phyloP scores from a whole-genome alignment of 129 eudicot genomes.

The Mikania micrantha region DNA sequence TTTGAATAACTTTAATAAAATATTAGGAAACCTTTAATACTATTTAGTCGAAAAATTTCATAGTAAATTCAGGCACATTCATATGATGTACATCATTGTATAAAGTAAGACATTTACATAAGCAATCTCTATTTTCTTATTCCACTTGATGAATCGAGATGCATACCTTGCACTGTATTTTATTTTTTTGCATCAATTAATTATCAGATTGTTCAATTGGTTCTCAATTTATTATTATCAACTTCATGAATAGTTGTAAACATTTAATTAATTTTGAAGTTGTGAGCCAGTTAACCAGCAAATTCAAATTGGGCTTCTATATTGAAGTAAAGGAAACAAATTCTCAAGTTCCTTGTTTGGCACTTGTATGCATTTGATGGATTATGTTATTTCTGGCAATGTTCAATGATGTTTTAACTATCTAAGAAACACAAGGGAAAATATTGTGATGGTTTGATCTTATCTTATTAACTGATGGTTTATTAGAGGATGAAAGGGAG shows the following conservation, averaged over 20 bases:
- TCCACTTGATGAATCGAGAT: too few relatives aligned
- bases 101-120: too few relatives aligned
- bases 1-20: too few relatives aligned
- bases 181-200: background rate
- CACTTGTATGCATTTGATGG: background rate
- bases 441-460: background rate
- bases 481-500: conserved; percentile 93
- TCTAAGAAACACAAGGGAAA: background rate
- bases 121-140: too few relatives aligned
- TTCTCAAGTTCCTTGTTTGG: background rate
- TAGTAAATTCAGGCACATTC: too few relatives aligned
- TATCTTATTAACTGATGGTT: conserved; percentile 9
- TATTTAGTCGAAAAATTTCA: too few relatives aligned
- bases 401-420: background rate
- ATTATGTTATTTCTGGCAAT: background rate
- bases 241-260: background rate
- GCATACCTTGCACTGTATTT: too few relatives aligned
- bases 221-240: background rate
- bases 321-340: background rate
- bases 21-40: too few relatives aligned
- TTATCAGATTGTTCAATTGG: background rate
- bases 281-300: background rate
- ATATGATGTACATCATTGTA: too few relatives aligned
- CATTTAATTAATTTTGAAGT: background rate
- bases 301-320: background rate